Evolutionary conservation across 371 early-diverging fungal species (phyloP), one percentile per base, ranked within the genome.

Genomic region (Circinella umbellata): DNA sequence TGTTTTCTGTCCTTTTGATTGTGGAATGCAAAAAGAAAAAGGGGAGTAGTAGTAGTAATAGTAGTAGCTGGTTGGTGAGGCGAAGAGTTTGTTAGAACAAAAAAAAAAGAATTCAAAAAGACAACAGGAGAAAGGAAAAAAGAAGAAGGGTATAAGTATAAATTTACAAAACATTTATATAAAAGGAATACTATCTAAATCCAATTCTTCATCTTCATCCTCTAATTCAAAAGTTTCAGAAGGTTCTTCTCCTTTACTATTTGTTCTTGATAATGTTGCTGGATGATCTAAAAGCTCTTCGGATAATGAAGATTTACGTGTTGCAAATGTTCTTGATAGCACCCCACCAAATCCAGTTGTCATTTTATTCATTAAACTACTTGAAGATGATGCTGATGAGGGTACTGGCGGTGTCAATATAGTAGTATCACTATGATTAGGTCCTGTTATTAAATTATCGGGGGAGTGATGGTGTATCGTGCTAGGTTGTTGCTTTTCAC

Each of bases 151-250:
- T 14, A 36, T 46, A 62, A 35, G 42, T 46, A 51, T 15, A 11
- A 14, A 15, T 15, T 13, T n/a, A 39, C 51, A 35, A 37, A 9
- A 15, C 36, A 38, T 66, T 70, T 83, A 81, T 53, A 87, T 78
- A 55, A 81, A 83, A 47, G 86, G 88, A 18, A 88, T 83, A 47
- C 81, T 79, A 54, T 88, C 88, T 84, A 88, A 80, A 69, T 86
- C 85, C 62, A 82, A 72, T 64, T 83, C 82, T 46, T 84, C 80
- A 46, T 83, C 62, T 4, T 74, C 80, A 55, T 83, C 85, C 4
- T 81, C 69, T 7, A 72, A 70, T 0, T 76, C 74, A 48, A 64
- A 64, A 13, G 46, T 64, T 27, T 27, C 27, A 27, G 27, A 27
- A 15, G 14, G 51, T 18, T 63, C 63, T 47, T 39, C 38, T 37